Conservation (phyloP, 257 asterid genomes). For the Linaria vulgaris region DNA sequence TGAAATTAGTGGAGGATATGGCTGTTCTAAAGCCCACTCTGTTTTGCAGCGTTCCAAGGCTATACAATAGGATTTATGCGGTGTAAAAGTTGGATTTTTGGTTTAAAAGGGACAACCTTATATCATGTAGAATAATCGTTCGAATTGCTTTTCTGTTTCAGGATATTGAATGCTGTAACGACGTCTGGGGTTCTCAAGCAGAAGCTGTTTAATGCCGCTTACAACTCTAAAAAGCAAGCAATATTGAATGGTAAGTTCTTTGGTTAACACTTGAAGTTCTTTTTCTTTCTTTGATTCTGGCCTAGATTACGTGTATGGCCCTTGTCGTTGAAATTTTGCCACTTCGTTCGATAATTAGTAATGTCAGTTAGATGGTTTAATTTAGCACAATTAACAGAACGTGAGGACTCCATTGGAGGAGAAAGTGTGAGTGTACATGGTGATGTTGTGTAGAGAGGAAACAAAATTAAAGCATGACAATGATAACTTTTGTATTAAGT, state of each 20-base stretch:
- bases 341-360: too few relatives aligned
- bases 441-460: too few relatives aligned
- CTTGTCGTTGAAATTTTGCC: too few relatives aligned
- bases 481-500: too few relatives aligned
- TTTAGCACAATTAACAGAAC: too few relatives aligned
- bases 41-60: conserved; percentile 96
- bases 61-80: conserved; percentile 93
- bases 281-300: too few relatives aligned
- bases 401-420: too few relatives aligned
- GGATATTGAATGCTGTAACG: conserved; percentile 82
- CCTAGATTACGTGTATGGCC: too few relatives aligned
- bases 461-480: too few relatives aligned
- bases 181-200: conserved; percentile 78
- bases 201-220: conserved; percentile 87
- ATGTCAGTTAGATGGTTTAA: too few relatives aligned
- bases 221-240: conserved; percentile 90
- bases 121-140: neutral
- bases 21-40: conserved; percentile 86
- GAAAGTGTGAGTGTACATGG: too few relatives aligned
- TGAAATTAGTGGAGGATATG: conserved; percentile 93
- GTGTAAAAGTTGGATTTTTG: conserved; percentile 45
- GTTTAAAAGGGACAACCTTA: neutral
- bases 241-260: conserved; percentile 59
- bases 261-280: neutral
- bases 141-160: conserved; percentile 22